phyloP scores from a whole-genome alignment of 345 rosid genomes.

The Capsella bursapastoris region DNA sequence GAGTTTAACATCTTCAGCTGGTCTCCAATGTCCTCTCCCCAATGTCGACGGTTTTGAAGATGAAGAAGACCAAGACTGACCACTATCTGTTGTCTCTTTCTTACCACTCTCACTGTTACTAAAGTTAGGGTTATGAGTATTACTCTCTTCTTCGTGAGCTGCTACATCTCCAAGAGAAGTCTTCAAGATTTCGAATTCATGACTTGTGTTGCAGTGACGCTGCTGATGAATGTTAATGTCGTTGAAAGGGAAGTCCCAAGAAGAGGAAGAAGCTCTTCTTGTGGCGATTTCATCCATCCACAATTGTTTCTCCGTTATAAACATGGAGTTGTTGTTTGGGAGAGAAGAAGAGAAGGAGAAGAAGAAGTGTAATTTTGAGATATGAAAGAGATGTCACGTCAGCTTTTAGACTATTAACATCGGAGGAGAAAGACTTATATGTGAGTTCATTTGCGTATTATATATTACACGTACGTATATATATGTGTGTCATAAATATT shows the following conservation, averaged over 20 bases:
- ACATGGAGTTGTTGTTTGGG: constrained; percentile 25
- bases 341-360: constrained; percentile 22
- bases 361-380: constrained; percentile 15
- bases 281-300: constrained; percentile 40
- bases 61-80: constrained; percentile 76
- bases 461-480: constrained; percentile 35
- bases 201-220: constrained; percentile 40
- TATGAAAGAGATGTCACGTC: constrained; percentile 41
- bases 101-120: constrained; percentile 47
- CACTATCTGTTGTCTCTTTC: constrained; percentile 50
- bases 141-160: constrained; percentile 27
- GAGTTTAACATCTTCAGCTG: constrained; percentile 90
- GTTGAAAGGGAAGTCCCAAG: constrained; percentile 50
- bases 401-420: constrained; percentile 34
- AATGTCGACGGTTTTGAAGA: constrained; percentile 39
- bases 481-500: constrained; percentile 36
- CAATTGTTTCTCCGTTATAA: constrained; percentile 40
- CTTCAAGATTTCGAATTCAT: constrained; percentile 40
- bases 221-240: constrained; percentile 29
- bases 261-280: constrained; percentile 44
- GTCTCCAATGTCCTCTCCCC: constrained; percentile 95
- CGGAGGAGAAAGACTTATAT: constrained; percentile 32
- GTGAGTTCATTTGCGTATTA: constrained; percentile 30
- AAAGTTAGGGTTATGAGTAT: constrained; percentile 32
- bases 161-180: constrained; percentile 9